phyloP scores from a whole-genome alignment of 1,284 basidiomycete species.

The Rhodotorula mucilaginosa region DNA sequence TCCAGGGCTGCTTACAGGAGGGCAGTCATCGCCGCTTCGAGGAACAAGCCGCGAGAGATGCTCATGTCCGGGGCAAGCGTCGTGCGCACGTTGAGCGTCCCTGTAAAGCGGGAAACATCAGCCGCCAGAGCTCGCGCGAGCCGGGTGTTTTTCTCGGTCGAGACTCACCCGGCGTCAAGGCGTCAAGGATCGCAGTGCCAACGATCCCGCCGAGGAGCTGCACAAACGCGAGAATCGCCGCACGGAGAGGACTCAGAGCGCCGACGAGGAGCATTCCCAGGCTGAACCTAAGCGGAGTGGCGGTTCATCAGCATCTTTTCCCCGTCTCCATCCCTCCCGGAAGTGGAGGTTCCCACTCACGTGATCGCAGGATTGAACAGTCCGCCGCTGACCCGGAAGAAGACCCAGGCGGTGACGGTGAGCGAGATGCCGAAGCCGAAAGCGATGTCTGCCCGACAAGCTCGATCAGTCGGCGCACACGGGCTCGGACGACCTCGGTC shows the following conservation, averaged over 20 bases:
- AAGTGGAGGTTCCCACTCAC: neutral
- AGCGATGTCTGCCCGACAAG: slow-evolving; percentile 17
- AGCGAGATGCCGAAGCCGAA: slow-evolving; percentile 59
- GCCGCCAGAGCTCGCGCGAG: no score
- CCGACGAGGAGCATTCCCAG: slow-evolving; percentile 63
- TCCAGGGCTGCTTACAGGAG: neutral
- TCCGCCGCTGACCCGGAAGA: slow-evolving; percentile 29
- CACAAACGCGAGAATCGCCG: slow-evolving; percentile 60
- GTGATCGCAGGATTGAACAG: slow-evolving; percentile 67
- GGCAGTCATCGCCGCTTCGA: slow-evolving; percentile 49
- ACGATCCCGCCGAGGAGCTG: slow-evolving; percentile 39
- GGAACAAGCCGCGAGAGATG: slow-evolving; percentile 13
- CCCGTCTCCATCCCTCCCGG: neutral
- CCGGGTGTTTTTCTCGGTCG: no score
- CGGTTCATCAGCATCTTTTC: neutral
- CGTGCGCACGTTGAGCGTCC: slow-evolving; percentile 11
- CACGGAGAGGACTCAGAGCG: slow-evolving; percentile 61
- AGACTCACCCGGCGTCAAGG: no score
- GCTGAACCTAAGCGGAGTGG: slow-evolving; percentile 43
- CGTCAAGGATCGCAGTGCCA: no score
- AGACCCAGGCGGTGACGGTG: slow-evolving; percentile 63
- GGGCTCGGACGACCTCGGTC: no score
- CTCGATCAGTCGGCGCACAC: no score
- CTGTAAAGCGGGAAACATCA: neutral
- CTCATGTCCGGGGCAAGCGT: neutral